Evolutionary conservation across 1,284 basidiomycete species (phyloP).

Genomic region (Sanguinoderma infundibulare): DNA sequence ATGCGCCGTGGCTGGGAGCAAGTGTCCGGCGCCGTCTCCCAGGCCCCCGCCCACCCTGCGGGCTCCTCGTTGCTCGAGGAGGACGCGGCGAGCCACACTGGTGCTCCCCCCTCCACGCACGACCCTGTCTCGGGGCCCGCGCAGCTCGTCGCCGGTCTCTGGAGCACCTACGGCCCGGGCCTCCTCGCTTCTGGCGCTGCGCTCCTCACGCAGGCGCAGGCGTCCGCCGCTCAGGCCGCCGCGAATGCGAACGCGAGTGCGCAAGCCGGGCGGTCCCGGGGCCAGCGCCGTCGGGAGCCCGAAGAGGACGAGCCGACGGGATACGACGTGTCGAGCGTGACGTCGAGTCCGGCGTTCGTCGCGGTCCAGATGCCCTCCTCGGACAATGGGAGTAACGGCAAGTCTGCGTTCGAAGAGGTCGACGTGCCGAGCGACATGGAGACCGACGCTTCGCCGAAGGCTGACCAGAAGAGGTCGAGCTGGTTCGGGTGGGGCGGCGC

Average conservation of each 20-base stretch:
- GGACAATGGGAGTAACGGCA: constrained; percentile 38
- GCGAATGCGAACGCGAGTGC: constrained; percentile 28
- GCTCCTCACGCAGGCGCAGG: constrained; percentile 45
- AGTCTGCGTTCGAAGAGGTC: constrained; percentile 59
- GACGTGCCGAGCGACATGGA: constrained; percentile 70
- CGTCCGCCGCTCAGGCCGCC: constrained; percentile 25
- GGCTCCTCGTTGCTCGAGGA: constrained; percentile 30
- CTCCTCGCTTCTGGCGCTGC: constrained; percentile 69
- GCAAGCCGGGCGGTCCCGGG: constrained; percentile 24
- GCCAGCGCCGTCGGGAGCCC: constrained; percentile 56
- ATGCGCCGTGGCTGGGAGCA: constrained; percentile 66
- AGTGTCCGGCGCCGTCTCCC: constrained; percentile 50
- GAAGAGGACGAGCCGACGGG: constrained; percentile 38
- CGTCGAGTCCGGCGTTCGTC: constrained; percentile 27
- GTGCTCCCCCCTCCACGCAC: constrained; percentile 49
- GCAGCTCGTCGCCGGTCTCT: constrained; percentile 66
- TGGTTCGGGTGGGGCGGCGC: constrained; percentile 44
- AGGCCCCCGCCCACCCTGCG: constrained; percentile 31
- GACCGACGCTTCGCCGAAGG: constrained; percentile 42
- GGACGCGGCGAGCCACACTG: constrained; percentile 35
- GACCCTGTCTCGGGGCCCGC: constrained; percentile 67
- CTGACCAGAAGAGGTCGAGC: constrained; percentile 33
- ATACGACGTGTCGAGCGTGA: constrained; percentile 35
- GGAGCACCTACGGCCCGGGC: constrained; percentile 75
- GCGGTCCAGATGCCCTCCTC: constrained; percentile 44